phyloP scores from a whole-genome alignment of 805 yeast genomes.

The Yarrowia phangngaensis region DNA sequence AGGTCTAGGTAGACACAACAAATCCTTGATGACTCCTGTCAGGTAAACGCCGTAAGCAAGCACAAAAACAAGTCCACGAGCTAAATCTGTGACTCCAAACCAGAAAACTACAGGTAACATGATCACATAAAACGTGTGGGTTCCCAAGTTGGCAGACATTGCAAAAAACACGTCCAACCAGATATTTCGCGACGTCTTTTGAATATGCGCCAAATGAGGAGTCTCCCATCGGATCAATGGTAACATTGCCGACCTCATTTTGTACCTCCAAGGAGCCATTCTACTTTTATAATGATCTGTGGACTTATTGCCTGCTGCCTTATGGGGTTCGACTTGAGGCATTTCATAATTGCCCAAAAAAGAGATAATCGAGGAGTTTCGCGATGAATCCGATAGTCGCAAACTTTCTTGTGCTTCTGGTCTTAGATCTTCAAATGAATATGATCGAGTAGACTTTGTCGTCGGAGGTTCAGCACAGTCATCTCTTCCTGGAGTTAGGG shows the following conservation, averaged over 20 bases:
- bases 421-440: constrained; percentile 15
- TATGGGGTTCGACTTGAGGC: constrained; percentile 32
- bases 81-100: constrained; percentile 59
- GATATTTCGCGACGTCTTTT: constrained; percentile 47
- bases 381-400: constrained; percentile 7
- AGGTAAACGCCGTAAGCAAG: constrained; percentile 54
- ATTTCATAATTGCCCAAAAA: constrained; percentile 32
- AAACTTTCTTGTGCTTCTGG: constrained; percentile 10
- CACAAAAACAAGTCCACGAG: constrained; percentile 63
- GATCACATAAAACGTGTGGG: constrained; percentile 89
- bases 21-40: constrained; percentile 77
- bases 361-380: constrained; percentile 32
- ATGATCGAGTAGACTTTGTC: constrained; percentile 4
- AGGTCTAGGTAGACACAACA: constrained; percentile 87
- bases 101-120: constrained; percentile 82
- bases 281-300: constrained; percentile 59
- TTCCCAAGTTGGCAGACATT: constrained; percentile 82
- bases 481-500: constrained; percentile 28
- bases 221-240: constrained; percentile 66
- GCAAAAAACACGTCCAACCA: constrained; percentile 71
- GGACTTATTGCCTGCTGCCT: constrained; percentile 74
- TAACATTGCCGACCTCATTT: constrained; percentile 50
- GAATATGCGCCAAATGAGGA: constrained; percentile 53
- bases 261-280: constrained; percentile 48
- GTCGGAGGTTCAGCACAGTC: not conserved